A percentile compares a stretch with the other conserved stretches of the same genome.
phyloP scores from a whole-genome alignment of 2,329 filamentous ascomycete genomes.

The Botrytis elliptica region DNA sequence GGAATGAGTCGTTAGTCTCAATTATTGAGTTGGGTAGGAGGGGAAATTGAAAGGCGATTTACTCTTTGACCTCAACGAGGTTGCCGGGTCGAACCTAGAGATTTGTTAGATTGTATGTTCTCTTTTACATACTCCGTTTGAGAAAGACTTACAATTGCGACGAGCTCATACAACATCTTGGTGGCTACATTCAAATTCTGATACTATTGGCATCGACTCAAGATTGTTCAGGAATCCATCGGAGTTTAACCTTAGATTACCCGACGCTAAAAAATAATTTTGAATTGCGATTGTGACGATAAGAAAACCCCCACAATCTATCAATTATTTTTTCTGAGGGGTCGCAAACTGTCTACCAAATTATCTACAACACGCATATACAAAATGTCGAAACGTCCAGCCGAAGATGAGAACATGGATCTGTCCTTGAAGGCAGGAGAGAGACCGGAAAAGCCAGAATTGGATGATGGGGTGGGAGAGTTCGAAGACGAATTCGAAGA shows the following conservation, averaged over 20 bases:
- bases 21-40: conserved; percentile 7
- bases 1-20: conserved; percentile 21
- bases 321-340: conserved; percentile 19
- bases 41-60: conserved; percentile 43
- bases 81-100: conserved; percentile 85
- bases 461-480: conserved; percentile 65
- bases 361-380: conserved; percentile 6
- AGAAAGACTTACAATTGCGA: conserved; percentile 73
- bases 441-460: conserved; percentile 61
- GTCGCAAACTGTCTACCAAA: conserved; percentile 13
- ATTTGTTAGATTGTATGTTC: conserved; percentile 26
- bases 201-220: conserved; percentile 10
- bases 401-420: conserved; percentile 48
- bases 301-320: conserved; percentile 27
- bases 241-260: conserved; percentile 6
- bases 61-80: conserved; percentile 94
- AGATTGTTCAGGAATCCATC: conserved; percentile 8
- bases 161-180: conserved; percentile 94
- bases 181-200: conserved; percentile 31
- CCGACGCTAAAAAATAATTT: conserved; percentile 22
- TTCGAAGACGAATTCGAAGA: conserved; percentile 97
- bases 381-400: conserved; percentile 61
- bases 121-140: neutral
- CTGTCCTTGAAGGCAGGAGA: conserved; percentile 59
- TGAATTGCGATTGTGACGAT: conserved; percentile 26